Conservation (phyloP, 2,329 filamentous ascomycete species). For the Laburnicola sp. region DNA sequence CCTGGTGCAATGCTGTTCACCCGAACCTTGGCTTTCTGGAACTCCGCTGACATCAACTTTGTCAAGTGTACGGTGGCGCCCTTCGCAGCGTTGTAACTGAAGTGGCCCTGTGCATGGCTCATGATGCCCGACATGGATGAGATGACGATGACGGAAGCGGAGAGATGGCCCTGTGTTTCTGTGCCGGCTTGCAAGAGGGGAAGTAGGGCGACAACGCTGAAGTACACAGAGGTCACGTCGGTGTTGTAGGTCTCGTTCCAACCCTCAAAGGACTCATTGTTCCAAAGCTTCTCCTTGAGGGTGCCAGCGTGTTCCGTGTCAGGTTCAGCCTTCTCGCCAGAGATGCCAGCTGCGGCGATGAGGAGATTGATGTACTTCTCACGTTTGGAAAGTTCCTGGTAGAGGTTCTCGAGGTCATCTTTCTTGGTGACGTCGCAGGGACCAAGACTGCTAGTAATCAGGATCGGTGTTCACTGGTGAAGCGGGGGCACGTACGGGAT, state of each 20-base stretch:
- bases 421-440: slow-evolving; percentile 68
- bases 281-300: slow-evolving; percentile 65
- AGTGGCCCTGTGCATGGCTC: slow-evolving; percentile 72
- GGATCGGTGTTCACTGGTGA: slow-evolving; percentile 16
- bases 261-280: slow-evolving; percentile 66
- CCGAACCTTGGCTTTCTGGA: slow-evolving; percentile 65
- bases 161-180: slow-evolving; percentile 61
- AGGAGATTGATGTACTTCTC: slow-evolving; percentile 68
- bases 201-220: slow-evolving; percentile 71
- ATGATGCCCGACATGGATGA: slow-evolving; percentile 76
- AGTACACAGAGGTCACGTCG: slow-evolving; percentile 77
- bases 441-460: slow-evolving; percentile 41
- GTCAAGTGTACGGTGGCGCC: slow-evolving; percentile 72
- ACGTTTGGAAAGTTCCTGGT: slow-evolving; percentile 60
- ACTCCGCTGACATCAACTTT: slow-evolving; percentile 69
- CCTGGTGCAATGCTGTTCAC: slow-evolving; percentile 70
- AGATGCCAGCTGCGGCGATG: slow-evolving; percentile 64
- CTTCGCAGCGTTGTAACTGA: slow-evolving; percentile 77
- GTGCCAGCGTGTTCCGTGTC: slow-evolving; percentile 56
- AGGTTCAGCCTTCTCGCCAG: slow-evolving; percentile 62
- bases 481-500: slow-evolving; percentile 49
- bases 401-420: slow-evolving; percentile 60
- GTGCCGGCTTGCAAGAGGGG: slow-evolving; percentile 70
- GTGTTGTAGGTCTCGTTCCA: slow-evolving; percentile 75
- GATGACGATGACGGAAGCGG: slow-evolving; percentile 69